A percentile compares a stretch with the other conserved stretches of the same genome.
Conservation (phyloP, 495 filamentous ascomycete species). For the Neurospora hispaniola region DNA sequence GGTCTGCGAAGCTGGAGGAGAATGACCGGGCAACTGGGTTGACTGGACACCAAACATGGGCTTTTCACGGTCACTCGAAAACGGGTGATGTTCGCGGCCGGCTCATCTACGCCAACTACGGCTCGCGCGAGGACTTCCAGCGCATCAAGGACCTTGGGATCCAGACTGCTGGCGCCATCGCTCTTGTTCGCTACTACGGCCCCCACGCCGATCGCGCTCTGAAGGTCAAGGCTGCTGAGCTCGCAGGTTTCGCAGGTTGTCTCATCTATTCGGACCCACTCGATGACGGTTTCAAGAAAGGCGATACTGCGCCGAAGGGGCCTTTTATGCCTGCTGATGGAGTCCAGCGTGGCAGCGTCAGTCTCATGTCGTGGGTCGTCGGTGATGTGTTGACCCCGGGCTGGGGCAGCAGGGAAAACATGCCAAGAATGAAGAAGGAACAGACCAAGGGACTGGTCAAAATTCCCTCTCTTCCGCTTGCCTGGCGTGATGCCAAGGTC, state of each 20-base stretch:
- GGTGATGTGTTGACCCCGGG: conserved; percentile 88
- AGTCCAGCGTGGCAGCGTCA: conserved; percentile 76
- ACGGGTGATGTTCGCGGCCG: conserved; percentile 83
- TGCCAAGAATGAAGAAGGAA: conserved; percentile 53
- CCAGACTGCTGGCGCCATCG: conserved; percentile 67
- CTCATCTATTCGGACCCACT: conserved; percentile 86
- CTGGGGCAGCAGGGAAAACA: conserved; percentile 61
- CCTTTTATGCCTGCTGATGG: conserved; percentile 67
- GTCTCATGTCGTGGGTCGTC: conserved; percentile 69
- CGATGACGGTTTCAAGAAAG: conserved; percentile 65
- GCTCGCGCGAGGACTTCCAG: conserved; percentile 73
- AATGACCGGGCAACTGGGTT: conserved; percentile 41
- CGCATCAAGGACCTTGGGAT: conserved; percentile 58
- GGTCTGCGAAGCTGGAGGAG: conserved; percentile 85
- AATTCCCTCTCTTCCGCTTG: conserved; percentile 80
- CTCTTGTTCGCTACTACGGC: conserved; percentile 71
- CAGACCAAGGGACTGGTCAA: conserved; percentile 62
- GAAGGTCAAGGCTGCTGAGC: conserved; percentile 84
- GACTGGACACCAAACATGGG: conserved; percentile 49
- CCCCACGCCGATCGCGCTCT: conserved; percentile 58
- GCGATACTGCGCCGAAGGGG: conserved; percentile 60
- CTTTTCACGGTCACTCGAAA: conserved; percentile 84
- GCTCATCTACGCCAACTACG: conserved; percentile 91
- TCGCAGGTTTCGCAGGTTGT: conserved; percentile 73
- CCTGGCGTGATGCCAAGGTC: conserved; percentile 78